Evolutionary conservation across 495 filamentous ascomycete genomes (phyloP).

Genomic region (Lasiosphaeria miniovina): DNA sequence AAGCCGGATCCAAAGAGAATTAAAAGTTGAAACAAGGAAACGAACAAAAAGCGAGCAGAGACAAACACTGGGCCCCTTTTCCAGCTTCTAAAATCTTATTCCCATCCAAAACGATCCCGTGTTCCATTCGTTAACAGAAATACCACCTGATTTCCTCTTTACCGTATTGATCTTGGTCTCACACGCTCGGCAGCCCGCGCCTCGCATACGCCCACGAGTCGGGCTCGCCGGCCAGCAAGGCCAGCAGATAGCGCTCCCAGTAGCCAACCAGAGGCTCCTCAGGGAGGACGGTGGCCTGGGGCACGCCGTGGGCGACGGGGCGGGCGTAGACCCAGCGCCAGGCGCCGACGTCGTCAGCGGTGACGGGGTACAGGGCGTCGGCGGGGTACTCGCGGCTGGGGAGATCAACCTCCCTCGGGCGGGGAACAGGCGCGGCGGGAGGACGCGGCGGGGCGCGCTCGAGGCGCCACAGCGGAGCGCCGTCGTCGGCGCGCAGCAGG

Average conservation of each 20-base stretch:
- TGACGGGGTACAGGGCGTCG: conserved; percentile 21
- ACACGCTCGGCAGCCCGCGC: conserved; percentile 3
- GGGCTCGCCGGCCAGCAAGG: conserved; percentile 19
- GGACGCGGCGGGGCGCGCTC: conserved; percentile 4
- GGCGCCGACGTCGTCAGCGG: conserved; percentile 13
- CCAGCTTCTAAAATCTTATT: too few relatives aligned
- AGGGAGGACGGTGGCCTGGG: conserved; percentile 18
- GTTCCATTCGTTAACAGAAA: neutral
- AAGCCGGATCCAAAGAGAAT: too few relatives aligned
- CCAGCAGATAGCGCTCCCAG: conserved; percentile 32
- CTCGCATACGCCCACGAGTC: conserved; percentile 33
- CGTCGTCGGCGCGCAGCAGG: conserved; percentile 5
- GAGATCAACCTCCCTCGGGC: conserved; percentile 13
- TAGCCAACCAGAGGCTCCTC: conserved; percentile 35
- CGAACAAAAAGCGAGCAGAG: too few relatives aligned
- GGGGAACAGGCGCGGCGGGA: neutral
- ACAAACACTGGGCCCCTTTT: too few relatives aligned
- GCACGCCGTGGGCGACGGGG: conserved; percentile 16
- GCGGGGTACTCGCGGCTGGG: conserved; percentile 18
- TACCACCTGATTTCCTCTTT: neutral
- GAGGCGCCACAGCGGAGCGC: conserved; percentile 19
- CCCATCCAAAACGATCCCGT: too few relatives aligned
- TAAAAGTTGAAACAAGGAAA: too few relatives aligned
- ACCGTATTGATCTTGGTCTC: neutral
- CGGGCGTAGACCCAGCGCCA: conserved; percentile 32